Conservation (phyloP, 2,329 filamentous ascomycete genomes). For the Atkinsonella texensis region DNA sequence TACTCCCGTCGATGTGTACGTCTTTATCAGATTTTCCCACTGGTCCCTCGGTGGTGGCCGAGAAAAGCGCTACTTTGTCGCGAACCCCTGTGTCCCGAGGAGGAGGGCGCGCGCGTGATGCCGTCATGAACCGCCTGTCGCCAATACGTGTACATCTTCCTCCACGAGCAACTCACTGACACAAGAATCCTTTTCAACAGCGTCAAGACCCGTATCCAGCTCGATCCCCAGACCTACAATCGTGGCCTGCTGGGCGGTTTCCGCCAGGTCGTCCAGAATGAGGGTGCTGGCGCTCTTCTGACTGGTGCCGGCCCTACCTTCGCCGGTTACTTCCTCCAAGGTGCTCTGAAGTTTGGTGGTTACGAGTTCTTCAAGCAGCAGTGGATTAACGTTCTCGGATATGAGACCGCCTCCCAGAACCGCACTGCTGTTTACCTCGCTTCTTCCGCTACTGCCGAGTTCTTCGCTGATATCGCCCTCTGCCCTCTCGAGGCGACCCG, state of each 20-base stretch:
- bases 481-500: constrained; percentile 88
- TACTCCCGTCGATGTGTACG: constrained; percentile 99
- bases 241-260: constrained; percentile 75
- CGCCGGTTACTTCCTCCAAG: constrained; percentile 89
- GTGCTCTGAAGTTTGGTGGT: constrained; percentile 86
- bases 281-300: constrained; percentile 76
- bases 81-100: not conserved
- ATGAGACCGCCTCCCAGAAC: constrained; percentile 67
- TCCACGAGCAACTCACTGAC: constrained; percentile 1
- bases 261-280: constrained; percentile 70
- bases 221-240: constrained; percentile 85
- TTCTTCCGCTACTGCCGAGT: constrained; percentile 52
- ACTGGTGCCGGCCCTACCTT: constrained; percentile 78
- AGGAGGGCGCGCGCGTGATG: not conserved
- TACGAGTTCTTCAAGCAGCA: constrained; percentile 97
- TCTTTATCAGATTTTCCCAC: constrained; percentile 19
- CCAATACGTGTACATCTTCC: not conserved
- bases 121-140: not conserved
- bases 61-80: not conserved
- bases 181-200: constrained; percentile 29
- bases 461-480: constrained; percentile 69
- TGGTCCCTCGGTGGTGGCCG: not conserved
- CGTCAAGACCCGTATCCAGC: constrained; percentile 93
- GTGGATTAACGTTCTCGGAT: constrained; percentile 67
- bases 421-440: constrained; percentile 71